Percentiles rank a stretch among this genome's conserved stretches.
These are phyloP conservation scores for Sherardia arvensis DNA, from an alignment of 257 asterid genomes.

Conservation along the genomic window DNA sequence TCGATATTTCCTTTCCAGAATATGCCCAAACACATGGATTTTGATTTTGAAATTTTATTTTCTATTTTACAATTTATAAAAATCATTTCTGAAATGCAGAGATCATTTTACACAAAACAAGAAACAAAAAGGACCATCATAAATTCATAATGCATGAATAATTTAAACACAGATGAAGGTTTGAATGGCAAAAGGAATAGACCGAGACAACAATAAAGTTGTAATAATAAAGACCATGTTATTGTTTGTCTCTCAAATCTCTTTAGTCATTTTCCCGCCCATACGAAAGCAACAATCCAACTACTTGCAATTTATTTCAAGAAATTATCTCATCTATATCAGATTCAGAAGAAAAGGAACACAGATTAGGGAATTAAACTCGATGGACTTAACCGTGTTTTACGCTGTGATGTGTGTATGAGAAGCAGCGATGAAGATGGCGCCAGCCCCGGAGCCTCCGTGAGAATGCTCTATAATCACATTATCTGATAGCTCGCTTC, in stretches of 20 bases:
- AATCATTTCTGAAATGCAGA: no score
- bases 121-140: background rate
- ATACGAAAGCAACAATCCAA: no score
- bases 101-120: background rate
- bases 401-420: constrained; percentile 29
- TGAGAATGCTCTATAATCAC: constrained; percentile 59
- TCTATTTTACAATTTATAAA: no score
- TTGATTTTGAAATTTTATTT: no score
- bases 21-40: constrained; percentile 7
- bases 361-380: background rate
- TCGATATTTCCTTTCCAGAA: background rate
- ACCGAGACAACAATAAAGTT: constrained; percentile 24
- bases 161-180: constrained; percentile 11
- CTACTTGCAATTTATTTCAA: background rate
- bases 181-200: background rate
- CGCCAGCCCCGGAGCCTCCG: constrained; percentile 74
- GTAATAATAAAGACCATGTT: no score
- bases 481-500: constrained; percentile 52
- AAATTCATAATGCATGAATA: constrained; percentile 12
- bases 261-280: constrained; percentile 5
- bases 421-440: constrained; percentile 63
- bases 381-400: no score
- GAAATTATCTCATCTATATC: background rate
- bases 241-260: constrained; percentile 11
- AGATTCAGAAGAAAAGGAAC: background rate